phyloP scores from a whole-genome alignment of 176 grass and related monocot species.

The Tillandsia fasciculata region DNA sequence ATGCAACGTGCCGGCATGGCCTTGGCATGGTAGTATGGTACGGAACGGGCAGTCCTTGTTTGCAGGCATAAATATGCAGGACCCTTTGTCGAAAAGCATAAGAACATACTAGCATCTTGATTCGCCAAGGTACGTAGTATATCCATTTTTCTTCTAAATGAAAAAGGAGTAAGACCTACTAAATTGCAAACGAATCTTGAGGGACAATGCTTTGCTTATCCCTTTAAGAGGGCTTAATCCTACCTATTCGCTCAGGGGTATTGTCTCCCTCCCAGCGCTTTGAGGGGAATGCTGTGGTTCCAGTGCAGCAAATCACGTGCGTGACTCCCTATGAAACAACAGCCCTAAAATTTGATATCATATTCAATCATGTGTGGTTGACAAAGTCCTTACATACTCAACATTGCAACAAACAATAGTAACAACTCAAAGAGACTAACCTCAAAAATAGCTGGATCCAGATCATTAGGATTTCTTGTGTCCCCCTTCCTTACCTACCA shows the following conservation, averaged over 20 bases:
- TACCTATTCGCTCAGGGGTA: constrained; percentile 87
- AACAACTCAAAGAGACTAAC: constrained; percentile 23
- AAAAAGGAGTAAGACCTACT: neutral
- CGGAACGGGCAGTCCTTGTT: too few species aligned
- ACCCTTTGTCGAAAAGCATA: too few species aligned
- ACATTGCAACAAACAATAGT: constrained; percentile 6
- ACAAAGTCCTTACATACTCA: constrained; percentile 6
- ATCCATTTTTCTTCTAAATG: neutral
- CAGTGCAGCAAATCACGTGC: constrained; percentile 86
- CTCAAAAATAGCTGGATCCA: constrained; percentile 79
- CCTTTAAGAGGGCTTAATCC: constrained; percentile 8
- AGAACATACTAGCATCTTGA: too few species aligned
- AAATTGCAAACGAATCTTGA: neutral
- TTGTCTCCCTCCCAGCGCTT: constrained; percentile 95
- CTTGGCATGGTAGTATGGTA: too few species aligned
- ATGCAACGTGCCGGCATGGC: too few species aligned
- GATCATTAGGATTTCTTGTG: constrained; percentile 53
- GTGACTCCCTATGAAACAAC: constrained; percentile 96
- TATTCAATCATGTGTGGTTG: constrained; percentile 31
- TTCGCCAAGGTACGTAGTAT: neutral
- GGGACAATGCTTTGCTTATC: neutral
- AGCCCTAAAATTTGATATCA: constrained; percentile 63
- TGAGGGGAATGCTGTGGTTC: constrained; percentile 97
- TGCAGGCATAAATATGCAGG: too few species aligned
- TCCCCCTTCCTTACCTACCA: constrained; percentile 61